phyloP scores from a whole-genome alignment of 495 filamentous ascomycete genomes.

The Apiosordaria backusii region DNA sequence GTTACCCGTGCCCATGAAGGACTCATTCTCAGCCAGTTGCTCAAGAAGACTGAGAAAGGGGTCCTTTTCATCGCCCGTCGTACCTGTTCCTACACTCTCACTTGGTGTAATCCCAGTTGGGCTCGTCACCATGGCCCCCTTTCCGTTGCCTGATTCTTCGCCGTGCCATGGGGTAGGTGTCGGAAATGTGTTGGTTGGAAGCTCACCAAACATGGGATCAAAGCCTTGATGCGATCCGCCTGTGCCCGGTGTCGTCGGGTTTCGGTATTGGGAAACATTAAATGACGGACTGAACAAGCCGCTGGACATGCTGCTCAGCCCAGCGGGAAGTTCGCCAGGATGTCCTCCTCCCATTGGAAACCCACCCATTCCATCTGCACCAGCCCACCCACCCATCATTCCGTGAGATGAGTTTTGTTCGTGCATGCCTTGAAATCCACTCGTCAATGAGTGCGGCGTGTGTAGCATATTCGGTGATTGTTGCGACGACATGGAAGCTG shows the following conservation, averaged over 20 bases:
- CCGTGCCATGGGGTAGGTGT: constrained; percentile 46
- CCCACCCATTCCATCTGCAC: constrained; percentile 14
- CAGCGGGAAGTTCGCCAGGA: constrained; percentile 6
- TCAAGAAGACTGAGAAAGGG: constrained; percentile 76
- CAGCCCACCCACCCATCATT: constrained; percentile 21
- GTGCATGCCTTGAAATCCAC: constrained; percentile 21
- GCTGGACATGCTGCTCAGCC: constrained; percentile 5
- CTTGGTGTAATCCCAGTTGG: constrained; percentile 40
- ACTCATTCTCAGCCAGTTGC: constrained; percentile 75
- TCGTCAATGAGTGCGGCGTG: constrained; percentile 23
- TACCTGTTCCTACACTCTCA: constrained; percentile 36
- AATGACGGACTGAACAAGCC: constrained; percentile 27
- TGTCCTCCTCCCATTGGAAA: constrained; percentile 23
- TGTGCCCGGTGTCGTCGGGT: constrained; percentile 19
- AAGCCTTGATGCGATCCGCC: constrained; percentile 32
- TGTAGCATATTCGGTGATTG: constrained; percentile 34
- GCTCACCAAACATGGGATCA: constrained; percentile 56
- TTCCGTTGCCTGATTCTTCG: constrained; percentile 26
- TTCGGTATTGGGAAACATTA: constrained; percentile 22
- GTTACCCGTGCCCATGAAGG: constrained; percentile 51
- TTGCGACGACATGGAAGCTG: constrained; percentile 28
- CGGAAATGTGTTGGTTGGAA: constrained; percentile 44
- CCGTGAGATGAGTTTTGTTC: constrained; percentile 20
- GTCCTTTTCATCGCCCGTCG: constrained; percentile 58
- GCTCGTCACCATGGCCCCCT: constrained; percentile 27